These are phyloP conservation scores for Leccinum broughii DNA, from an alignment of 768 basidiomycete species.

Conservation along the genomic window DNA sequence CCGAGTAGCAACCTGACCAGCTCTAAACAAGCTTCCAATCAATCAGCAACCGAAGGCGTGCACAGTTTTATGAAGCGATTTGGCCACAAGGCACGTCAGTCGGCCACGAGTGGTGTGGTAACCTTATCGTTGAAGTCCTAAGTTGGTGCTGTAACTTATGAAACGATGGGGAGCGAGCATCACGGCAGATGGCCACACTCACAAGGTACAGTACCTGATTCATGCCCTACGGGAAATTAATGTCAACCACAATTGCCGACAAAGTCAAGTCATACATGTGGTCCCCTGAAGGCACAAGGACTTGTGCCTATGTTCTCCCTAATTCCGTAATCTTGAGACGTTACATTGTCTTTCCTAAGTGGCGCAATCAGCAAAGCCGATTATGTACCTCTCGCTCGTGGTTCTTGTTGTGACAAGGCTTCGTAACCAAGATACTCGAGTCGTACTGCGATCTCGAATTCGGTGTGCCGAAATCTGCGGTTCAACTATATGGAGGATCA, in stretches of 20 bases:
- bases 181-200: constrained; percentile 43
- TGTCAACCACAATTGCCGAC: neutral
- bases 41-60: constrained; percentile 49
- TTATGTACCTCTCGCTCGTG: constrained; percentile 43
- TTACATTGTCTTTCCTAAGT: neutral
- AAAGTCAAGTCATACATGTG: constrained; percentile 32
- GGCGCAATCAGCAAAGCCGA: neutral
- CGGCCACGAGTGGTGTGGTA: constrained; percentile 51
- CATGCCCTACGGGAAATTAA: constrained; percentile 36
- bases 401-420: constrained; percentile 50
- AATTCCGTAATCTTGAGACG: neutral
- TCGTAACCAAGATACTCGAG: constrained; percentile 52
- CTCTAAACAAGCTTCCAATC: constrained; percentile 58
- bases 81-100: constrained; percentile 39
- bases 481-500: constrained; percentile 47
- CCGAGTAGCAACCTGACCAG: too few species aligned
- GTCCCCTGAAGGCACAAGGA: constrained; percentile 49
- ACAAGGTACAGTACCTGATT: constrained; percentile 40
- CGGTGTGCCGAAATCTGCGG: constrained; percentile 61
- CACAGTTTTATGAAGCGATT: neutral
- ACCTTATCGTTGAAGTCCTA: constrained; percentile 30
- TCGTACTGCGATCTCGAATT: constrained; percentile 56
- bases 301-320: constrained; percentile 40
- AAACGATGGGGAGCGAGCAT: constrained; percentile 15
- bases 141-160: neutral